These are phyloP conservation scores for Rhizophlyctis rosea DNA, from an alignment of 192 early-diverging fungal genomes.

Conservation along the genomic window DNA sequence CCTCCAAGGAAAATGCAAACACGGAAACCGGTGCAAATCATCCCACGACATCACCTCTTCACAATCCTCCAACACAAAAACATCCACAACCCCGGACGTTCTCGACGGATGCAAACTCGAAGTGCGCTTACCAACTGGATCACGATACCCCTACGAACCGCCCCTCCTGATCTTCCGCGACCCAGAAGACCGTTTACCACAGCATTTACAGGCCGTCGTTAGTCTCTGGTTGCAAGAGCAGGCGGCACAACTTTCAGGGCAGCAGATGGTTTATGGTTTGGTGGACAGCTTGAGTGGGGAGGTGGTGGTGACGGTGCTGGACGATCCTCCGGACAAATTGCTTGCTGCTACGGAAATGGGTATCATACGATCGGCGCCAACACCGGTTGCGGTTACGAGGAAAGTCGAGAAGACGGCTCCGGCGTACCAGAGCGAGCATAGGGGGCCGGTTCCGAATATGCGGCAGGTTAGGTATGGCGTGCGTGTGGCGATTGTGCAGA, in stretches of 20 bases:
- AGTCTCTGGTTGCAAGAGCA: slow-evolving; percentile 14
- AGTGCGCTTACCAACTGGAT: not conserved
- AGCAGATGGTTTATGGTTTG: slow-evolving; percentile 23
- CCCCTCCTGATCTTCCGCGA: not conserved
- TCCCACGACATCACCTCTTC: not conserved
- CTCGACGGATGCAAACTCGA: no score
- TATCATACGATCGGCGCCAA: no score
- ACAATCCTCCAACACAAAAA: not conserved
- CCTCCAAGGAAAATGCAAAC: not conserved
- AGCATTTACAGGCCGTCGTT: slow-evolving; percentile 6
- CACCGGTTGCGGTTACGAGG: not conserved
- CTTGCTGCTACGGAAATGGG: no score
- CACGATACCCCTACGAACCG: not conserved
- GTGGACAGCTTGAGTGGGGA: slow-evolving; percentile 15
- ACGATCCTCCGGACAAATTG: slow-evolving; percentile 13
- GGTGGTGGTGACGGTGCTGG: slow-evolving; percentile 17
- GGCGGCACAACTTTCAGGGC: slow-evolving; percentile 20
- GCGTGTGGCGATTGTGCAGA: slow-evolving; percentile 33
- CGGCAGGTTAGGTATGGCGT: slow-evolving; percentile 15
- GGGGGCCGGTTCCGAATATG: not conserved
- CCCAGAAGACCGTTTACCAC: not conserved
- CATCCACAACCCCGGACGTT: no score
- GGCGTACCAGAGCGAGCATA: slow-evolving; percentile 6
- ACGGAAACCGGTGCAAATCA: not conserved
- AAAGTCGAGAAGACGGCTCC: slow-evolving; percentile 2